Conservation (phyloP, 106 monocot species). For the Xerophyta viscosa region DNA sequence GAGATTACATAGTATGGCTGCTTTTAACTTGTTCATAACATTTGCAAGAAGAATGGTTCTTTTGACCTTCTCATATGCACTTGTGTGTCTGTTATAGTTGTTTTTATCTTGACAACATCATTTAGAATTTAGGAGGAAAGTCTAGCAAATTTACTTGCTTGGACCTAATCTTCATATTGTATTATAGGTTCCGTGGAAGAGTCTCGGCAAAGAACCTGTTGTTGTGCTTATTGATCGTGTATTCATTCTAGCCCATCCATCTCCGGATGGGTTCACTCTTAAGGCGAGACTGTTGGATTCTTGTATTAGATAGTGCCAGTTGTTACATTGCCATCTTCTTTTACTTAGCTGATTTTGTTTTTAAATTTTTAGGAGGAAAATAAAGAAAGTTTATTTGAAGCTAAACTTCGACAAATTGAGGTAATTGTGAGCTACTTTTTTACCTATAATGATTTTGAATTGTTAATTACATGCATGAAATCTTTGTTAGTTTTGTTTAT, state of each 20-base stretch:
- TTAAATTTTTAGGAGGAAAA: slow-evolving; percentile 67
- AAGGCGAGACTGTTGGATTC: slow-evolving; percentile 31
- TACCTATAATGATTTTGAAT: too few species aligned
- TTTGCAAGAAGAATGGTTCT: too few species aligned
- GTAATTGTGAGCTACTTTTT: too few species aligned
- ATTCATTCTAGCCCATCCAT: slow-evolving; percentile 89
- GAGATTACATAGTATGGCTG: too few species aligned
- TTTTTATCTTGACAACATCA: too few species aligned
- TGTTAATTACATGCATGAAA: too few species aligned
- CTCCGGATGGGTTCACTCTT: slow-evolving; percentile 65
- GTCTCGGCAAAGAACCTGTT: slow-evolving; percentile 96
- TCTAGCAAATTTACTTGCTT: slow-evolving; percentile 1
- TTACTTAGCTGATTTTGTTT: neutral
- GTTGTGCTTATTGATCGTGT: slow-evolving; percentile 90
- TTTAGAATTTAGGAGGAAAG: too few species aligned
- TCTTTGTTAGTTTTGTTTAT: too few species aligned
- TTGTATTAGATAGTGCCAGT: neutral
- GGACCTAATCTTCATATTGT: neutral
- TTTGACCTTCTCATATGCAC: too few species aligned
- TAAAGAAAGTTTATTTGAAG: slow-evolving; percentile 77
- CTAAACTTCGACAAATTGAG: slow-evolving; percentile 89
- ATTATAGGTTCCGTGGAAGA: slow-evolving; percentile 93
- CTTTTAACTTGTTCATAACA: too few species aligned
- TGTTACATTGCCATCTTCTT: neutral
- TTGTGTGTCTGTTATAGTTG: too few species aligned